phyloP scores from a whole-genome alignment of 2,329 filamentous ascomycete genomes.

The Xylariaceae sp. region DNA sequence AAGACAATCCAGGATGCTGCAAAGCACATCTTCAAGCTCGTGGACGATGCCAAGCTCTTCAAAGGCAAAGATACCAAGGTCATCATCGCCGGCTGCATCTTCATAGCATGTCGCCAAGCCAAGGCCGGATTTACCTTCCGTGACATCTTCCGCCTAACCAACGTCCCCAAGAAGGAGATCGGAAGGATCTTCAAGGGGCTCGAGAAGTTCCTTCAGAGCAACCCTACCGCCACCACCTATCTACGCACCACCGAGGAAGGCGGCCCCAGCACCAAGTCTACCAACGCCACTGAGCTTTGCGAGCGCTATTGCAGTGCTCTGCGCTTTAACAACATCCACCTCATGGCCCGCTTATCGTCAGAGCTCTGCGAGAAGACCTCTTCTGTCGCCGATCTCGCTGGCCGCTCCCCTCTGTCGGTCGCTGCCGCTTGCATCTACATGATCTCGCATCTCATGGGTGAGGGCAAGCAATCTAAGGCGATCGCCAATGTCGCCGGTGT shows the following conservation, averaged over 20 bases:
- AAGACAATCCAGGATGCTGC: constrained; percentile 82
- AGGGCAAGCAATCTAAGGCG: constrained; percentile 77
- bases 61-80: constrained; percentile 94
- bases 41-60: constrained; percentile 88
- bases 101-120: constrained; percentile 92
- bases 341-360: constrained; percentile 76
- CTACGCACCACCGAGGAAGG: constrained; percentile 53
- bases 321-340: constrained; percentile 65
- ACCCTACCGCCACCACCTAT: constrained; percentile 55
- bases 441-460: constrained; percentile 81
- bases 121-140: constrained; percentile 85
- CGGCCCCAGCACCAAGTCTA: constrained; percentile 63
- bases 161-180: constrained; percentile 96
- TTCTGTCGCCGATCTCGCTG: constrained; percentile 76
- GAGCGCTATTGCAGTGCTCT: constrained; percentile 87
- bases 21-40: constrained; percentile 93
- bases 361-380: constrained; percentile 76
- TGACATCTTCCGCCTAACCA: constrained; percentile 90
- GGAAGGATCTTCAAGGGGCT: constrained; percentile 91
- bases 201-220: constrained; percentile 80
- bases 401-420: constrained; percentile 89
- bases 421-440: constrained; percentile 97
- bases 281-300: constrained; percentile 80
- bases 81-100: constrained; percentile 93
- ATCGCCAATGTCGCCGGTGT: constrained; percentile 84